A percentile compares a stretch with the other conserved stretches of the same genome.
These are phyloP conservation scores for Pleodorina starrii DNA, from an alignment of 139 green algal species.

Conservation along the genomic window DNA sequence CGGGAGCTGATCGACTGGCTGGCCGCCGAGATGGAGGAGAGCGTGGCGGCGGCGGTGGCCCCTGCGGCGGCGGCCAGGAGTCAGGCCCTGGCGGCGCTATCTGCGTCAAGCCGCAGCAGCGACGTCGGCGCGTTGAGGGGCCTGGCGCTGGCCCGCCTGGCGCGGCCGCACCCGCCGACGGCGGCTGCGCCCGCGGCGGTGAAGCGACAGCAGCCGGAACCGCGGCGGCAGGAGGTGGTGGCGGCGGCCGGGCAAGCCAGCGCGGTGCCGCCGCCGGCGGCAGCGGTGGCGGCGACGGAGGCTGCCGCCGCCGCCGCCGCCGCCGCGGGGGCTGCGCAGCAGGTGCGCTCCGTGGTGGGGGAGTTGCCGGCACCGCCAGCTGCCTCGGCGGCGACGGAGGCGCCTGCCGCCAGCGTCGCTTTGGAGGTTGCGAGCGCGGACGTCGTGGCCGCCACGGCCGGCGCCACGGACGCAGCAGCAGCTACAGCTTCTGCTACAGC, in stretches of 20 bases:
- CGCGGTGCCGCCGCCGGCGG: too few species aligned
- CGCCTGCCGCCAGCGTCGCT: not conserved
- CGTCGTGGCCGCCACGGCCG: not conserved
- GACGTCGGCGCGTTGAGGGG: not conserved
- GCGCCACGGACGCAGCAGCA: too few species aligned
- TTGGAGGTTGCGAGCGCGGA: not conserved
- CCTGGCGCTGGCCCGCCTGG: slow-evolving; percentile 5
- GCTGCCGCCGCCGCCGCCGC: not conserved
- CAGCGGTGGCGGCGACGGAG: not conserved
- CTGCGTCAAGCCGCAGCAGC: not conserved
- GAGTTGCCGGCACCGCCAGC: too few species aligned
- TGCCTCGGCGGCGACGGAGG: too few species aligned
- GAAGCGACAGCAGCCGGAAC: not conserved
- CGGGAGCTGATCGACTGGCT: not conserved
- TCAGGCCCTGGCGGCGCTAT: not conserved
- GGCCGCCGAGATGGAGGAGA: not conserved
- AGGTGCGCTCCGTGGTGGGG: too few species aligned
- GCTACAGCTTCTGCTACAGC: not conserved
- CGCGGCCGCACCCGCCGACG: not conserved
- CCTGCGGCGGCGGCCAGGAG: not conserved
- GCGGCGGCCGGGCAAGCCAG: not conserved
- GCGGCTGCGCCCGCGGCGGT: too few species aligned
- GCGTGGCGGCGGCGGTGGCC: not conserved
- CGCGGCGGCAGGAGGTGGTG: not conserved
- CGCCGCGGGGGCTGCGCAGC: too few species aligned